A percentile compares a stretch with the other conserved stretches of the same genome.
phyloP scores from a whole-genome alignment of 1,139 yeast species.

The Hansenula sp. region DNA sequence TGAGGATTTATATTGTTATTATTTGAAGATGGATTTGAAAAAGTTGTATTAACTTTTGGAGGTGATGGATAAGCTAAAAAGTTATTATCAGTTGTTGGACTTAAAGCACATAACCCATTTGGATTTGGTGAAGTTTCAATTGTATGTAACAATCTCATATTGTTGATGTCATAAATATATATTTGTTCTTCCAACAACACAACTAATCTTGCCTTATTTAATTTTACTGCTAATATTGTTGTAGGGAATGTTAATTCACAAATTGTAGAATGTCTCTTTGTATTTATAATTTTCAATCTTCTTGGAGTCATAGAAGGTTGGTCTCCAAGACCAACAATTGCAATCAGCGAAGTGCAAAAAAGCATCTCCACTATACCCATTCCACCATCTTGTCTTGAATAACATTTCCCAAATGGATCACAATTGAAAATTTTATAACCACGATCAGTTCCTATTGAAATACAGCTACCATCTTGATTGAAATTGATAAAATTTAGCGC shows the following conservation, averaged over 20 bases:
- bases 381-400: conserved; percentile 50
- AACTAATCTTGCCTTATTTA: conserved; percentile 70
- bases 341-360: conserved; percentile 82
- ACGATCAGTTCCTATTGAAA: conserved; percentile 71
- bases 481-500: conserved; percentile 45
- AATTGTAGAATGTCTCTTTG: conserved; percentile 64
- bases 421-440: conserved; percentile 89
- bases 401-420: conserved; percentile 85
- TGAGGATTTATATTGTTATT: not conserved
- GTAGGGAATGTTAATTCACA: conserved; percentile 91
- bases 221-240: conserved; percentile 68
- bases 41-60: conserved; percentile 27
- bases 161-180: conserved; percentile 81
- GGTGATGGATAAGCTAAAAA: conserved; percentile 90
- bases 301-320: conserved; percentile 77
- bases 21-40: conserved; percentile 13
- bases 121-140: conserved; percentile 79
- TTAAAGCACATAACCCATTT: conserved; percentile 50
- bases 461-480: conserved; percentile 88
- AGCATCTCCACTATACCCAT: conserved; percentile 85
- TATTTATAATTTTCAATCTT: conserved; percentile 74
- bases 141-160: conserved; percentile 84
- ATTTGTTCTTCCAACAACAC: conserved; percentile 83
- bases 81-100: conserved; percentile 60
- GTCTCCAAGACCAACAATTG: conserved; percentile 85